Evolutionary conservation across 768 basidiomycete genomes (phyloP).

Genomic region (Boletus pseudo-olivaceus): DNA sequence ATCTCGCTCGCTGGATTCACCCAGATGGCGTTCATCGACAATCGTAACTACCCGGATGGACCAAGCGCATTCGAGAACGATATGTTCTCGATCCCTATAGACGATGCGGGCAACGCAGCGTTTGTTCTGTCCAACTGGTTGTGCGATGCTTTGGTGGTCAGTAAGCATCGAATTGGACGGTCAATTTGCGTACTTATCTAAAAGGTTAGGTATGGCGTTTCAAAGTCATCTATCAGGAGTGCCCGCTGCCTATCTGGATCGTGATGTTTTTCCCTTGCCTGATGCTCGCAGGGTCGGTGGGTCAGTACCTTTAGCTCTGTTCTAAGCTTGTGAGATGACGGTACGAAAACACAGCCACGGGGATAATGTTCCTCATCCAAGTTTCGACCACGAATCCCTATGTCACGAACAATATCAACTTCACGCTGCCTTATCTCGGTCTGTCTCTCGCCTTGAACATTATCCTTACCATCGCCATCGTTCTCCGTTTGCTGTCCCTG

Average conservation of each 20-base stretch:
- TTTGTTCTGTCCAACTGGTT: slow-evolving; percentile 13
- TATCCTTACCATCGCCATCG: slow-evolving; percentile 32
- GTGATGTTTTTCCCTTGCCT: slow-evolving; percentile 8
- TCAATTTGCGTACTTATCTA: background rate
- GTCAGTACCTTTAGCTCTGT: background rate
- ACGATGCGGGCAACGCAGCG: slow-evolving; percentile 7
- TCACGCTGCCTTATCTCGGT: slow-evolving; percentile 21
- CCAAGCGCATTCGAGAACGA: slow-evolving; percentile 22
- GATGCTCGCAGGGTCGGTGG: slow-evolving; percentile 7
- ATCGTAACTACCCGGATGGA: slow-evolving; percentile 32
- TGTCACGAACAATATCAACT: slow-evolving; percentile 9
- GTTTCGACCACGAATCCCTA: slow-evolving; percentile 12
- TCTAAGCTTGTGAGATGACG: no score
- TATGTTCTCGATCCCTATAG: slow-evolving; percentile 20
- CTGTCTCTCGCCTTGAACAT: slow-evolving; percentile 33
- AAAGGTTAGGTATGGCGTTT: slow-evolving; percentile 12
- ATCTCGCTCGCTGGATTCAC: slow-evolving; percentile 17
- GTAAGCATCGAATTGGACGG: background rate
- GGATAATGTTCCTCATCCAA: slow-evolving; percentile 8
- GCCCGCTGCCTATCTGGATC: slow-evolving; percentile 3
- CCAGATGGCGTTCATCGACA: slow-evolving; percentile 29
- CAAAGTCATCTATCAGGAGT: slow-evolving; percentile 12
- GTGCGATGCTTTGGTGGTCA: slow-evolving; percentile 19
- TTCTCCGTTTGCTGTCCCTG: slow-evolving; percentile 22
- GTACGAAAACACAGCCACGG: background rate